These are phyloP conservation scores for Exophiala xenobiotica DNA, from an alignment of 2,329 filamentous ascomycete genomes.

Conservation along the genomic window DNA sequence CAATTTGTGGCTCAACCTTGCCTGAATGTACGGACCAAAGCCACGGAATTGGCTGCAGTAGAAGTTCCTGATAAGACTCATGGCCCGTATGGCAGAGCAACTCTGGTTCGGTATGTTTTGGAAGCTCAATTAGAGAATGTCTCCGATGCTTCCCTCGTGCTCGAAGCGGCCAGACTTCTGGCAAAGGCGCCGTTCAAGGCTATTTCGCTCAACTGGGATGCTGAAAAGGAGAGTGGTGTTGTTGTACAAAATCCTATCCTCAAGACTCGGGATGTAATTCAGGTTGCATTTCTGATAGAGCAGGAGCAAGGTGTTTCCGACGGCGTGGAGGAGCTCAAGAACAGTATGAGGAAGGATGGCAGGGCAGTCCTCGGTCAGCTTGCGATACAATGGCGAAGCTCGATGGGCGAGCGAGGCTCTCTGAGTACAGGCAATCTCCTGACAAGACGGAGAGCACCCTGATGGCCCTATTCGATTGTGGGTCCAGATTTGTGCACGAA, in stretches of 20 bases:
- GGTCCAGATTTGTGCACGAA: not conserved
- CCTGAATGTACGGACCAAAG: constrained; percentile 86
- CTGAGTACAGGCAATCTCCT: constrained; percentile 80
- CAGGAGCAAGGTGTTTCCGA: constrained; percentile 51
- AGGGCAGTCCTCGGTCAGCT: constrained; percentile 73
- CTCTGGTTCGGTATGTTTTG: constrained; percentile 64
- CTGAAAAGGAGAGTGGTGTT: constrained; percentile 31
- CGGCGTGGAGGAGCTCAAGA: constrained; percentile 51
- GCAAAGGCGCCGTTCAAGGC: constrained; percentile 44
- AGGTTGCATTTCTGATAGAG: constrained; percentile 63
- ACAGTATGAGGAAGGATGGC: constrained; percentile 41
- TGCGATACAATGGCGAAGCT: constrained; percentile 81
- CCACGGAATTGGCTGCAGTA: constrained; percentile 60
- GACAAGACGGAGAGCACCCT: constrained; percentile 39
- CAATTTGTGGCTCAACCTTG: constrained; percentile 93
- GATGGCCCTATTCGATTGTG: not conserved
- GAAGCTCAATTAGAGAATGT: constrained; percentile 97
- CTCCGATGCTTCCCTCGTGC: constrained; percentile 75
- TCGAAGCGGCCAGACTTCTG: constrained; percentile 54
- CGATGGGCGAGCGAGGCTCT: constrained; percentile 85
- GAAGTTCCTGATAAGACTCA: constrained; percentile 47
- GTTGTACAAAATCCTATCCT: constrained; percentile 47
- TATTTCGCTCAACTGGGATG: constrained; percentile 57
- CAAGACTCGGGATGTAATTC: constrained; percentile 62
- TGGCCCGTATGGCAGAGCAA: constrained; percentile 45